These are phyloP conservation scores for Lagenidium sp. DNA, from an alignment of 352 stramenopile genomes.

Conservation along the genomic window DNA sequence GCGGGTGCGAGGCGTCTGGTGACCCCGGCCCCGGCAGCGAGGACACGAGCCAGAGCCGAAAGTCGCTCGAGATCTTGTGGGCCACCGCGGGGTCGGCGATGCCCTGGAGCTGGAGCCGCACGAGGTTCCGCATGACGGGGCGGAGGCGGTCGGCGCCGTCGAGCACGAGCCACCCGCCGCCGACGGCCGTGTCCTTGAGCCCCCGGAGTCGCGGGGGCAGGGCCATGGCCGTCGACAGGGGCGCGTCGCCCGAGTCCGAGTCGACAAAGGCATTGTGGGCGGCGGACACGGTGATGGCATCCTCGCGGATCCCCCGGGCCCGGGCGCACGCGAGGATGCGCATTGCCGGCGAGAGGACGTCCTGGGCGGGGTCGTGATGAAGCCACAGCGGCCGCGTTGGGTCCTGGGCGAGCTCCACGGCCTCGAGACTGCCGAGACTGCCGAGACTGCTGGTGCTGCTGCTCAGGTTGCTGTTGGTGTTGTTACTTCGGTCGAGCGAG, in stretches of 20 bases:
- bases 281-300: conserved; percentile 5
- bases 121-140: neutral
- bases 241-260: too few relatives aligned
- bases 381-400: neutral
- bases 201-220: too few relatives aligned
- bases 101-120: conserved; percentile 2
- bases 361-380: neutral
- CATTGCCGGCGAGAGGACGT: neutral
- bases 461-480: too few relatives aligned
- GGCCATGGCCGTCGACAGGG: too few relatives aligned
- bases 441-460: too few relatives aligned
- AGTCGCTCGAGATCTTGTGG: too few relatives aligned
- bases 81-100: conserved; percentile 1
- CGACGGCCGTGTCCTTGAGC: conserved; percentile 1
- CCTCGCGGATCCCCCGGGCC: conserved; percentile 5
- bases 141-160: neutral
- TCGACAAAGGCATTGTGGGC: too few relatives aligned
- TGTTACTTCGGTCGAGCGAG: too few relatives aligned
- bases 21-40: too few relatives aligned
- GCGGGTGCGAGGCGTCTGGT: too few relatives aligned
- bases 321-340: neutral
- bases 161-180: conserved; percentile 6
- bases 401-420: neutral
- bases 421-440: too few relatives aligned
- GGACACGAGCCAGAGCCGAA: too few relatives aligned